Base-by-base conservation (phyloP, 371 early-diverging fungal species). In the Mortierella sp. region DNA sequence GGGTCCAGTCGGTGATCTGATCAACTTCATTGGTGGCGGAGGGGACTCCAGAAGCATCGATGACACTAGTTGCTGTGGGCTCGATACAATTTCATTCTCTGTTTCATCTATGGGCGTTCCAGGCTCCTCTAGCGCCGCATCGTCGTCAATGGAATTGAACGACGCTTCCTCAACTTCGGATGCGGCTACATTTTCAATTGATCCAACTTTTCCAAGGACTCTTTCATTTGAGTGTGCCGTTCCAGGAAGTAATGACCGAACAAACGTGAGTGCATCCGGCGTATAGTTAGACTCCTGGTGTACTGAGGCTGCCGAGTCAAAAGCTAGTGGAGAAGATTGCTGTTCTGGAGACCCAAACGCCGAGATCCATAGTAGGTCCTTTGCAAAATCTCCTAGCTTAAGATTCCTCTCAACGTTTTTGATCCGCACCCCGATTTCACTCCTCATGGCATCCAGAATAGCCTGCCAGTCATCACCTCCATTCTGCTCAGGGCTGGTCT, bases 371-470 rank as follows among this genome's bases (percentile, higher is more conserved):
- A 81, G 39, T 2, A 81, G 64, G 30, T 76, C 83, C 64, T 70
- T 72, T 11, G 83, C 70, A 70, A 81, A 81, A 6, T 72, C 71
- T 26, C 83, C 78, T 0, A 83, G 67, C 64, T 83, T 83, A 14
- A 83, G 66, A 30, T 83, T 83, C 24, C 83, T 64, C 55, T 83
- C 83, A 10, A 83, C 78, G 20, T 83, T 83, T 47, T 74, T 78
- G 62, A 83, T 83, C 45, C 83, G 71, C 16, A 83, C 83, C 5
- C 83, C 78, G 62, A 72, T 49, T 62, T 83, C 83, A 28, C 78
- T 78, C 26, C 83, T 49, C 83, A 83, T 83, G 0, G 83, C 83
- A 52, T 83, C 78, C 40, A 83, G 39, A 22, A 83, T 75, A 14
- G 73, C 69, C 26, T 72, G 65, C 76, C 77, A 81, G 24, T 81